Base-by-base conservation (phyloP, 1,284 basidiomycete species). In the Ceraceosorus guamensis region DNA sequence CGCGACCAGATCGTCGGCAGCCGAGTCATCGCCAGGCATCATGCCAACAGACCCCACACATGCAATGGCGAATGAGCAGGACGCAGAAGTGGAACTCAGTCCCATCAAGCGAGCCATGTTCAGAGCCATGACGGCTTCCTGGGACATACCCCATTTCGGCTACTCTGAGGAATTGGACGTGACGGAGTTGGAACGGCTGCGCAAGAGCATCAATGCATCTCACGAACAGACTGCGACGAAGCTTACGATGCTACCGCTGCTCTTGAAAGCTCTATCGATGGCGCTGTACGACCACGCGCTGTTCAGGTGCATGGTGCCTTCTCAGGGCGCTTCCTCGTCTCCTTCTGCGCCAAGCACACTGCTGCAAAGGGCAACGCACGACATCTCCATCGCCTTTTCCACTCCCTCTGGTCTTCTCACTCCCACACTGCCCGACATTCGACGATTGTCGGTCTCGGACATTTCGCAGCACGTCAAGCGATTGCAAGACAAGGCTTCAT, bases 381-480 rank as follows among this genome's bases (percentile, higher is more conserved):
- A 70, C 50, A 45, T 74, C 56, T 81, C 81, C 43, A 80, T 91
- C 60, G 88, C 87, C 0, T 80, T 91, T 5, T 85, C 85, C 16
- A 90, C 89, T 1, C 87, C 87, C 0, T 85, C 85, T 0, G 90
- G 73, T 0, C 82, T 95, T 11, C 87, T 92, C 71, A 91, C 90
- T 0, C 91, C 91, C 0, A 87, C 88, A 5, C 78, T 95, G 16
- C 80, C 82, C n/a, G 72, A 78, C 47, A 82, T 84, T 18, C 81
- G 88, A 69, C 77, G 78, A 0, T 77, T 80, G 34, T 84, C 83
- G 4, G 78, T 89, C 2, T 87, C 86, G 70, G 76, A 81, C 1
- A 80, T 95, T 59, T 60, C 70, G 0, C 34, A 31, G 10, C 32
- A 44, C n/a, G 62, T 73, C 31, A 53, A 53, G 5, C 46, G 56